A percentile compares a stretch with the other conserved stretches of the same genome.
Conservation (phyloP, 2,329 filamentous ascomycete genomes). For the Fusarium sp. region DNA sequence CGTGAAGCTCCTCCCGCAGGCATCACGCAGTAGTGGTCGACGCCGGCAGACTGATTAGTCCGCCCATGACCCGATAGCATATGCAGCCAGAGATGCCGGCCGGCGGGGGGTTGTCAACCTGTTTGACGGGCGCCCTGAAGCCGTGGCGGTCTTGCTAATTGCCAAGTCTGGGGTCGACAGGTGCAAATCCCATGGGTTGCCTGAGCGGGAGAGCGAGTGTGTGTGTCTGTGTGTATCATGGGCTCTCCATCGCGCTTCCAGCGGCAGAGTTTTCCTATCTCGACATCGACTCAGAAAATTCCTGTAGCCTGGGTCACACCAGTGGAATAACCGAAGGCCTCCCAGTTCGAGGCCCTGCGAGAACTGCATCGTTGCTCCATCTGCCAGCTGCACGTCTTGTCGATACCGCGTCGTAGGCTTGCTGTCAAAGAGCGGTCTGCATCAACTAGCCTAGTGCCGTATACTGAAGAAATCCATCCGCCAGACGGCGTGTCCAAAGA, state of each 20-base stretch:
- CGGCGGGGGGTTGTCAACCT: not conserved
- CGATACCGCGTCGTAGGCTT: conserved; percentile 30
- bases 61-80: not conserved
- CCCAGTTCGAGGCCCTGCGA: conserved; percentile 32
- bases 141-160: conserved; percentile 11
- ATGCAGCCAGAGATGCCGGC: conserved; percentile 8
- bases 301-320: conserved; percentile 17
- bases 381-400: conserved; percentile 37
- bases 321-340: conserved; percentile 18
- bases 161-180: conserved; percentile 32
- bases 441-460: conserved; percentile 36
- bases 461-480: conserved; percentile 21
- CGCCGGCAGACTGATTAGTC: not conserved
- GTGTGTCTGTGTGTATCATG: conserved; percentile 25
- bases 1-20: conserved; percentile 12
- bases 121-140: not conserved
- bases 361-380: conserved; percentile 20
- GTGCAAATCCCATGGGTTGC: conserved; percentile 5
- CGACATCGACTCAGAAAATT: not conserved
- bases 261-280: conserved; percentile 21
- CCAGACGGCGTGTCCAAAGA: conserved; percentile 4
- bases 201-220: conserved; percentile 8
- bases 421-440: conserved; percentile 47
- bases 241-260: conserved; percentile 27
- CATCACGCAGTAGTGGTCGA: conserved; percentile 6